These are phyloP conservation scores for Ceratobasidium theobromae DNA, from an alignment of 1,284 basidiomycete species.

Conservation along the genomic window DNA sequence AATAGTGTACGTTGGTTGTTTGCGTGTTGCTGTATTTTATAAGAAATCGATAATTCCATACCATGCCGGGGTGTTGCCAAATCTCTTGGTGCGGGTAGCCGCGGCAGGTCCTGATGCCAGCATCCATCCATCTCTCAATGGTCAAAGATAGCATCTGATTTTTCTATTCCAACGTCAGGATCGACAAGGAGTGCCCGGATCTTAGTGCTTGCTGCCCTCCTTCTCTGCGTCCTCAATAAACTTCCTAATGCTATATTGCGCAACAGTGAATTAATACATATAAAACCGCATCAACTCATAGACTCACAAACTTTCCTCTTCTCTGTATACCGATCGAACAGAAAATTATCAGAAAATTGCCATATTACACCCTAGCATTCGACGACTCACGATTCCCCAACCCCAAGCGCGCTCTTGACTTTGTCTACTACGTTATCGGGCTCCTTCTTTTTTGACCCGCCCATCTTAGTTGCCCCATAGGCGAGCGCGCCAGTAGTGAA, in stretches of 20 bases:
- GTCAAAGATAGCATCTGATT: background rate
- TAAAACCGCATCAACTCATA: background rate
- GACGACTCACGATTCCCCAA: slow-evolving; percentile 62
- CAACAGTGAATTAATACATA: slow-evolving; percentile 32
- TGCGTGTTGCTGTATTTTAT: background rate
- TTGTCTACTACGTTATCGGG: slow-evolving; percentile 53
- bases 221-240: slow-evolving; percentile 80
- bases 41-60: background rate
- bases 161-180: background rate
- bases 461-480: slow-evolving; percentile 51
- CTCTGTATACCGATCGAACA: slow-evolving; percentile 45
- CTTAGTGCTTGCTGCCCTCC: slow-evolving; percentile 40
- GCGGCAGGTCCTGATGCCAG: too few relatives aligned
- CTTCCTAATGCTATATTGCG: slow-evolving; percentile 68
- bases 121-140: too few relatives aligned
- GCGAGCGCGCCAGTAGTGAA: slow-evolving; percentile 54
- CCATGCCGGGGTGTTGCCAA: too few relatives aligned
- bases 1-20: background rate
- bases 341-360: background rate
- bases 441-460: slow-evolving; percentile 46
- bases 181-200: background rate
- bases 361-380: slow-evolving; percentile 22
- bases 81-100: too few relatives aligned
- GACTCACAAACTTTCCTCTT: slow-evolving; percentile 73
- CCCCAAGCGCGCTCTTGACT: slow-evolving; percentile 60